Evolutionary conservation across 208 protist species (phyloP).

Genomic region (Crithidia fasciculata): DNA sequence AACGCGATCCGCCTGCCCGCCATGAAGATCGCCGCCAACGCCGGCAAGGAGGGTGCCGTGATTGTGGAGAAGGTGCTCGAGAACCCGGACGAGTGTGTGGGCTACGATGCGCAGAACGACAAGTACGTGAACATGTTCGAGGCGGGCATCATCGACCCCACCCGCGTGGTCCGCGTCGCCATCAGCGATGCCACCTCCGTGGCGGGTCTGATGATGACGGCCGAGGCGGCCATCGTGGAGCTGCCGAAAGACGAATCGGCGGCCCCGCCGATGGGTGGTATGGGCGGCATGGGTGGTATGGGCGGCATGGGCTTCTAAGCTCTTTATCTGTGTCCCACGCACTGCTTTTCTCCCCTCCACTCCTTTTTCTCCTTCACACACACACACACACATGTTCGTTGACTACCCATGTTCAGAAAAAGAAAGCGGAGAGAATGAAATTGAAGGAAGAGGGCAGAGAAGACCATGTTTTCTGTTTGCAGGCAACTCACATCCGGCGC

Average conservation of each 20-base stretch:
- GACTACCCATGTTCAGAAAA: no score
- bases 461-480: no score
- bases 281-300: conserved; percentile 71
- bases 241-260: conserved; percentile 48
- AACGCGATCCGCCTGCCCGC: conserved; percentile 93
- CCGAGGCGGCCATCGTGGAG: conserved; percentile 84
- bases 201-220: conserved; percentile 98
- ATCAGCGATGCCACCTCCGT: conserved; percentile 97
- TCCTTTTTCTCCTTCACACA: not conserved
- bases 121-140: conserved; percentile 98
- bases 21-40: conserved; percentile 97
- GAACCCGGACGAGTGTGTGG: conserved; percentile 67
- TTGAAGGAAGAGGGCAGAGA: no score
- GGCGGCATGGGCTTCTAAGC: conserved; percentile 65
- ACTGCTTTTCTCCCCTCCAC: conserved; percentile 10
- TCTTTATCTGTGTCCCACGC: not conserved
- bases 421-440: no score
- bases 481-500: no score
- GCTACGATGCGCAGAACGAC: conserved; percentile 95
- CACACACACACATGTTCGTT: no score
- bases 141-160: conserved; percentile 99
- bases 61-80: conserved; percentile 97
- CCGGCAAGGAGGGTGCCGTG: conserved; percentile 97
- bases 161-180: conserved; percentile 99
- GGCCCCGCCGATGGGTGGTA: conserved; percentile 60